phyloP scores from a whole-genome alignment of 148 eudicot genomes.

The Persicaria tinctoria region DNA sequence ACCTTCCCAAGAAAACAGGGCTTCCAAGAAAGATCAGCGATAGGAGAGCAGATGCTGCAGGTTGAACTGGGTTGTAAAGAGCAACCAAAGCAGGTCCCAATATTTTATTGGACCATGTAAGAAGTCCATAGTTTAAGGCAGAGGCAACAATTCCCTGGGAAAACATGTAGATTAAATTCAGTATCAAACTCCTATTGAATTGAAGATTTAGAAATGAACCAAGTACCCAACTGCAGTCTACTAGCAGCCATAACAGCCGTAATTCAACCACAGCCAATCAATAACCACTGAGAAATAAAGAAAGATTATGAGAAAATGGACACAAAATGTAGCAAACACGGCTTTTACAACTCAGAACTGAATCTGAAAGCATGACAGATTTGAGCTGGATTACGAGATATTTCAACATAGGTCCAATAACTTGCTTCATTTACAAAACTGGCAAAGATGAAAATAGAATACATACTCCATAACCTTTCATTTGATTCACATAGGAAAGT shows the following conservation, averaged over 20 bases:
- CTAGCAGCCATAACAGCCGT: not conserved
- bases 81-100: conserved; percentile 86
- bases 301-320: not conserved
- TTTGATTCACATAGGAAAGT: not conserved
- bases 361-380: not conserved
- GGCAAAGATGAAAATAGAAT: not conserved
- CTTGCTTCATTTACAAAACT: not conserved
- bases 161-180: not conserved
- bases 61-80: conserved; percentile 84
- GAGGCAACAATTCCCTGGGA: conserved; percentile 74
- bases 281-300: not conserved
- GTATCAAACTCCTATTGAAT: not conserved
- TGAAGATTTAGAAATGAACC: not conserved
- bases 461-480: not conserved
- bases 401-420: not conserved
- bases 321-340: not conserved
- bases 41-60: conserved; percentile 73
- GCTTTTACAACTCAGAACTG: not conserved
- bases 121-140: conserved; percentile 69
- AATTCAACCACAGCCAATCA: not conserved
- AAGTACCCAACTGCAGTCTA: not conserved
- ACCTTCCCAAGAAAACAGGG: conserved; percentile 86
- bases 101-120: conserved; percentile 83
- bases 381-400: not conserved
- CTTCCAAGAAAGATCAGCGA: conserved; percentile 73